Base-by-base conservation (phyloP, 2,329 filamentous ascomycete species). In the Pyrenophora teres region DNA sequence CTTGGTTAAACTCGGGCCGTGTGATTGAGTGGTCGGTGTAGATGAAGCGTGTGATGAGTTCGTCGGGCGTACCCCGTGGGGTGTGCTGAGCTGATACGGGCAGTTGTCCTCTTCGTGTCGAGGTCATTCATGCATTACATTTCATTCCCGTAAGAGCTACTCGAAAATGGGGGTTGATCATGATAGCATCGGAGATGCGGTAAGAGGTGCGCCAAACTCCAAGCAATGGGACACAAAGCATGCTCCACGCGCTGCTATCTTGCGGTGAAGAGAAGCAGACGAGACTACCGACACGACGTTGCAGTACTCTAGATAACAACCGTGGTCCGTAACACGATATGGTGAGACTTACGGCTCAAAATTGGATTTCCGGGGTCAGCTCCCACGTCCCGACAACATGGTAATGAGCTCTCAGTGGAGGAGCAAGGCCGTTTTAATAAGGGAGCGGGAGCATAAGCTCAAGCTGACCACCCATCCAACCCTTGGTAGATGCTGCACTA, bases 401-500 rank as follows among this genome's bases (percentile, higher is more conserved):
- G 56, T 56, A 53, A 48, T 38, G 21, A 18, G 37, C 46, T 23
- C 21, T 53, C 15, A 35, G 40, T 51, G 49, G 54, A 39, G 46
- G 37, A 35, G 33, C 40, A 43, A 40, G 43, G 49, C 46, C 35
- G 45, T 36, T 42, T 21, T 52, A 58, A 61, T 63, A 51, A 54
- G 41, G 43, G 36, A 55, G 47, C 44, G 49, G 58, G 56, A 56
- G 46, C 33, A 54, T 55, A 49, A 54, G 50, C 48, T 44, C 25
- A 59, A 32, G 64, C 64, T 68, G 64, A 68, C 67, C 64, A 69
- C 62, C 60, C 50, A 40, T 48, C 25, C 21, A 46, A 37, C 30
- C 13, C 27, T 23, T 39, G 47, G n/a, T 36, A 44, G 42, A 52
- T 50, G 37, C 36, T 54, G 43, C 58, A 55, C 51, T 52, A 57